Evolutionary conservation across 768 basidiomycete species (phyloP), one percentile per base, ranked within the genome.

Genomic region (Agaricus subrufescens): DNA sequence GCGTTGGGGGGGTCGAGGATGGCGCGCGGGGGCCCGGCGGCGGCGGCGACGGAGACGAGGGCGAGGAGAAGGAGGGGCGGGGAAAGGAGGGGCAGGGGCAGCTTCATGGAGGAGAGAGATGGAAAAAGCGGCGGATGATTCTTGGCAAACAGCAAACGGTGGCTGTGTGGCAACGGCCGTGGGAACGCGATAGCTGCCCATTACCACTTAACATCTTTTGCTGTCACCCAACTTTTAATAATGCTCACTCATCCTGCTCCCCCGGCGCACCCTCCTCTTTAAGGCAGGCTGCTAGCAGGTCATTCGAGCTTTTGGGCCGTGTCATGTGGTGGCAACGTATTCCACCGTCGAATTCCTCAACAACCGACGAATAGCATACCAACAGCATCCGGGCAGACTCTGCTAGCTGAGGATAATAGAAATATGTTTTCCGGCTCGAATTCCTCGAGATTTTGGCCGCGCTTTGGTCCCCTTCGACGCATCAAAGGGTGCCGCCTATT

Each of bases 1-100:
- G 34, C 19, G 19, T 19, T 34, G 34, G 34, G 34, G 34, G 34
- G 34, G 34, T 34, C 34, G 7, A 37, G 31, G 23, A 53, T 15
- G 50, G 52, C 54, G 25, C 59, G 55, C 42, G 54, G 50, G 42
- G 31, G 40, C 42, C 62, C 60, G 54, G 58, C 52, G 42, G 67
- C 66, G 29, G 56, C 45, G 25, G 58, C 62, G 29, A 60, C 26
- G 42, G 64, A 63, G 30, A 57, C 58, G 15, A 61, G 46, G 30
- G 63, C 63, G 27, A 66, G 61, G 25, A 63, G 58, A 31, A 69
- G 63, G 46, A 68, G 43, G 52, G 66, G 67, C 46, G 68, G 61
- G 29, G 67, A n/a, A 26, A 69, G 53, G 50, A 68, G 63, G 6
- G 65, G 60, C 31, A 44, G 59, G n/a, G 60, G 50, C 47, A 62